Percentiles rank a stretch among this genome's conserved stretches.
phyloP scores from a whole-genome alignment of 768 basidiomycete genomes.

The Boletus speciosus region DNA sequence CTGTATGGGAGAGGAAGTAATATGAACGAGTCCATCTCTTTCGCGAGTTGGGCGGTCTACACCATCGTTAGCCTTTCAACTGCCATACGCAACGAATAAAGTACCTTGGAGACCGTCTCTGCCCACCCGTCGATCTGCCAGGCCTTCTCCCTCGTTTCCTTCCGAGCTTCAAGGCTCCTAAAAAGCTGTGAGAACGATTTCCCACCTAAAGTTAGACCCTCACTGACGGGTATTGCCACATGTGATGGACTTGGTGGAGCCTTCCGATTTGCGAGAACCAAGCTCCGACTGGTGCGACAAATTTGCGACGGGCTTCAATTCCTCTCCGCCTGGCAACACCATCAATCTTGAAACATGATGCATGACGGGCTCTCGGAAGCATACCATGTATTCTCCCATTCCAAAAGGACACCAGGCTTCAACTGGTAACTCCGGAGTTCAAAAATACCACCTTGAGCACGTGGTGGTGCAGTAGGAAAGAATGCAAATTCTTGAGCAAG shows the following conservation, averaged over 20 bases:
- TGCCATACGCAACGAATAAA: slow-evolving; percentile 13
- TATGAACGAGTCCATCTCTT: slow-evolving; percentile 84
- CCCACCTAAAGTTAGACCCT: slow-evolving; percentile 2
- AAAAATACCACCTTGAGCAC: slow-evolving; percentile 84
- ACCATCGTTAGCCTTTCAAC: background rate
- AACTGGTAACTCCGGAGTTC: slow-evolving; percentile 89
- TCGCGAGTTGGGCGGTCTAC: slow-evolving; percentile 86
- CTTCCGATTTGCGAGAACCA: slow-evolving; percentile 89
- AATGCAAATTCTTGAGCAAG: slow-evolving; percentile 94
- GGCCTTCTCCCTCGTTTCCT: slow-evolving; percentile 81
- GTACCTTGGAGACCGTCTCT: slow-evolving; percentile 86
- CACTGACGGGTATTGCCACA: slow-evolving; percentile 94
- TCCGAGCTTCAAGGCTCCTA: slow-evolving; percentile 75
- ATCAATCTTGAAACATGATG: slow-evolving; percentile 1
- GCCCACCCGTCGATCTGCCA: slow-evolving; percentile 97
- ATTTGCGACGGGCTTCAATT: slow-evolving; percentile 87
- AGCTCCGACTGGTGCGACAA: slow-evolving; percentile 83
- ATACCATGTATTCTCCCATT: slow-evolving; percentile 94
- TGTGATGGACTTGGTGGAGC: slow-evolving; percentile 86
- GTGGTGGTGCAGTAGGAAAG: slow-evolving; percentile 87
- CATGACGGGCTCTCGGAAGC: slow-evolving; percentile 11
- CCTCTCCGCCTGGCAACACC: slow-evolving; percentile 69
- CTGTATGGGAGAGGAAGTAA: slow-evolving; percentile 77
- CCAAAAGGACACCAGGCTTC: slow-evolving; percentile 83
- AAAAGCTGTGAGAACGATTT: slow-evolving; percentile 9